Conservation (phyloP, 2,329 filamentous ascomycete genomes). For the Pseudofabraea citricarpa region DNA sequence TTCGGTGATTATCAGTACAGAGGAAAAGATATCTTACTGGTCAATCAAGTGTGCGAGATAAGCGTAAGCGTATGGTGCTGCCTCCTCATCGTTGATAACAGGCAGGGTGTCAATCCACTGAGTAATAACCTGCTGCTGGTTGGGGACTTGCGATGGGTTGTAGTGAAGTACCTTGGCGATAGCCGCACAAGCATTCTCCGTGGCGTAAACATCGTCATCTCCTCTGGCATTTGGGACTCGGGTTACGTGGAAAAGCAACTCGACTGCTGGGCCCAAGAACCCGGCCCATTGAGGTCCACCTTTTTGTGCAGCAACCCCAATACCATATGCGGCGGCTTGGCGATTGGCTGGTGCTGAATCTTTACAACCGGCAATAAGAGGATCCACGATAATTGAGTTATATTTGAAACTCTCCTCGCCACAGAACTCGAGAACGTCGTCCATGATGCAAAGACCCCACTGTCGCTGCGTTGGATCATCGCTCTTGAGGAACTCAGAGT, state of each 20-base stretch:
- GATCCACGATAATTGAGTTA: conserved; percentile 78
- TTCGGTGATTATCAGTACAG: too few species aligned
- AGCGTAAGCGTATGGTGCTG: conserved; percentile 90
- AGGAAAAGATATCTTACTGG: conserved; percentile 62
- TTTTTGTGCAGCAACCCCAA: conserved; percentile 91
- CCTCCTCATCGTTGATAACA: conserved; percentile 92
- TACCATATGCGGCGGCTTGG: conserved; percentile 92
- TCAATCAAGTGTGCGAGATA: conserved; percentile 90
- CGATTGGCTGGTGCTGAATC: conserved; percentile 86
- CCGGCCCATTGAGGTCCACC: conserved; percentile 83
- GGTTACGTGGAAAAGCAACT: conserved; percentile 78
- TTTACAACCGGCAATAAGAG: conserved; percentile 79
- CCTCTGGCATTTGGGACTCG: conserved; percentile 75
- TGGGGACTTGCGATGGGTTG: conserved; percentile 71
- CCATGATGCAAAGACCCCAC: conserved; percentile 98
- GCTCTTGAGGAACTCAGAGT: conserved; percentile 78
- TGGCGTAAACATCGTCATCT: conserved; percentile 94
- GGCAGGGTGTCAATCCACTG: conserved; percentile 91
- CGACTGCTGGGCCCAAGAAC: conserved; percentile 76
- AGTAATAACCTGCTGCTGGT: conserved; percentile 69
- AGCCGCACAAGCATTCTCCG: conserved; percentile 93
- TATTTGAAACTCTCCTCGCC: conserved; percentile 85
- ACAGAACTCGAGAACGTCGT: conserved; percentile 97
- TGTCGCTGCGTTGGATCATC: conserved; percentile 86
- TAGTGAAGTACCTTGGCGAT: conserved; percentile 97